Evolutionary conservation across 768 basidiomycete genomes (phyloP), one percentile per base, ranked within the genome.

Genomic region (Podaxis mareebaensis): DNA sequence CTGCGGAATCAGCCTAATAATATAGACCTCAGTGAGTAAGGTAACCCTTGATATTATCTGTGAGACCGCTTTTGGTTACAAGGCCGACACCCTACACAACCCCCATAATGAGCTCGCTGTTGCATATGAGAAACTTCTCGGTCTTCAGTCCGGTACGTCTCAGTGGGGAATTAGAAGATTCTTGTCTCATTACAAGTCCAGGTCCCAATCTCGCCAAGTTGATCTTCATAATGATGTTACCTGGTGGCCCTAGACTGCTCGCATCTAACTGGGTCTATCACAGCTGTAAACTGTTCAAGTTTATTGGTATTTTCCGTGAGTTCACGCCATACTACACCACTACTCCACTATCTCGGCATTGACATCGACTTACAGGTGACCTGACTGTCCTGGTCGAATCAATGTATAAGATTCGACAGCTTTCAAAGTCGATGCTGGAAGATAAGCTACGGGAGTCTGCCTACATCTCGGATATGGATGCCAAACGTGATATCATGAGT

Each of bases 1-100:
- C 42, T 44, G 12, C 42, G 15, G 42, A 17, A 17, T 44, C 17
- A 44, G 7, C 28, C 1, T 28, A 28, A 28, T 28, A 28, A 28
- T 28, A 28, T 28, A 28, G 28, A 28, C 30, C 17, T 24, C 26
- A 78, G 77, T 79, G 75, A 75, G 75, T 61, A 79, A 76, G 64
- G 74, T 75, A 0, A 79, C 78, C 6, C 69, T 80, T 12, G 79
- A 81, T 63, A 78, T 81, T 60, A 78, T 81, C 24, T 80, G 77
- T 67, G 71, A 72, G 2, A 76, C 78, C 3, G 78, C 75, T 1
- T 78, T 80, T 55, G 78, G 76, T 1, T 79, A 79, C 68, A 67
- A 70, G 46, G 61, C 76, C 42, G 74, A 78, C 64, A 74, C 75
- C 3, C 61, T 80, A 20, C 72, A 72, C 56, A 72, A 78, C 64